These are phyloP conservation scores for Quercus parvula DNA, from an alignment of 306 rosid species.

Conservation along the genomic window DNA sequence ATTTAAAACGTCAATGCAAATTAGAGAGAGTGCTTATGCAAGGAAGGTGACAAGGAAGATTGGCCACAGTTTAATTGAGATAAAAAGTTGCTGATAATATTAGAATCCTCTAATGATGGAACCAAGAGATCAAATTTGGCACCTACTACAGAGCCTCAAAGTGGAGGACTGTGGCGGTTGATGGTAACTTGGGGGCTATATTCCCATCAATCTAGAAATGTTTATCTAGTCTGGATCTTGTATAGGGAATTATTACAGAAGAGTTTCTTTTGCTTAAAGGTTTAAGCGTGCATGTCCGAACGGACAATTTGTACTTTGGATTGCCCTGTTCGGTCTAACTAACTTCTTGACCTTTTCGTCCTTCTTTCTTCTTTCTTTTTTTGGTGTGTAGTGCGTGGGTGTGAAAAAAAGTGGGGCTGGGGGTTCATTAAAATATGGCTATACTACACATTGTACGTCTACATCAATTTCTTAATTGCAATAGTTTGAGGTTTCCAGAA, in stretches of 20 bases:
- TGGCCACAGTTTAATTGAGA: conserved; percentile 74
- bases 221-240: conserved; percentile 26
- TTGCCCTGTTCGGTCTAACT: conserved; percentile 57
- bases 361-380: not conserved
- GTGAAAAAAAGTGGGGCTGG: not conserved
- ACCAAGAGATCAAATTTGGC: not conserved
- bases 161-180: not conserved
- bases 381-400: too few relatives aligned
- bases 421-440: not conserved
- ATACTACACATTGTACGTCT: too few relatives aligned
- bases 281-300: conserved; percentile 38
- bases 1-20: conserved; percentile 46
- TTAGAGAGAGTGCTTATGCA: conserved; percentile 61
- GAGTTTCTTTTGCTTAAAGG: conserved; percentile 26
- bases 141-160: not conserved
- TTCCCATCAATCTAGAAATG: conserved; percentile 19
- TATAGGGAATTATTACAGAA: conserved; percentile 21
- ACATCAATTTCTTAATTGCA: too few relatives aligned
- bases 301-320: conserved; percentile 31
- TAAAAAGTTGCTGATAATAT: conserved; percentile 21
- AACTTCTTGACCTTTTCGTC: conserved; percentile 28
- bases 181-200: not conserved
- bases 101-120: conserved; percentile 7
- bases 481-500: conserved; percentile 5
- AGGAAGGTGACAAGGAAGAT: conserved; percentile 63